Evolutionary conservation across 2,329 filamentous ascomycete species (phyloP), one percentile per base, ranked within the genome.

Genomic region (Penicillium sp.): DNA sequence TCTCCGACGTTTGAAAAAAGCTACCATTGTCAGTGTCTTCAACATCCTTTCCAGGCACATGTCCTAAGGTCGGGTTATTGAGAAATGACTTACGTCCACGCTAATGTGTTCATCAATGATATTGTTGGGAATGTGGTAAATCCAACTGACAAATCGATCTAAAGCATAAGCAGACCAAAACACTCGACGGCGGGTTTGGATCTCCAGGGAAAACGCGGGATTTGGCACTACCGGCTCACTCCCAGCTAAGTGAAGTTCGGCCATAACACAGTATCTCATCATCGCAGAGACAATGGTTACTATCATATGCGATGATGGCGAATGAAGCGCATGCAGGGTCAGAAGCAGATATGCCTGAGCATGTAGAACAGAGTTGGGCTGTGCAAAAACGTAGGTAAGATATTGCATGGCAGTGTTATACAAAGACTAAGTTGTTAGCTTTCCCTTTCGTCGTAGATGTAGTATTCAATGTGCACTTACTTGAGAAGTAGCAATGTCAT

Each of bases 81-180:
- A 16, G 22, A 33, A 45, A 33, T 31, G 11, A 5, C 45, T 11
- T 54, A 61, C 59, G 46, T 53, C 48, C 14, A 55, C 58, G 19
- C 52, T 57, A 22, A 61, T 58, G 14, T 61, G 51, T 25, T 60
- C 57, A 16, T 61, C 59, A 11, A 46, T 47, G 3, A 61, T 51
- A 38, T 57, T 60, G 33, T 59, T 60, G 1, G 59, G 57, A 11
- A 61, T 57, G n/a, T 58, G 52, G 25, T 58, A 61, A 33, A 61
- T 60, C 57, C 59, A 60, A 37, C 59, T 60, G 22, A 58, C 48
- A 16, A 61, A 45, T 35, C 57, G 52, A 57, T 61, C 59, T 22
- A 61, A 50, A 7, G 59, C 52, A 44, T 61, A 61, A 10, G 57
- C 57, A 12, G 59, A 61, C 59, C 59, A 61, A 36, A 61, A 61